A percentile compares a stretch with the other conserved stretches of the same genome.
Conservation (phyloP, 1,284 basidiomycete genomes). For the Puccinia triticina region DNA sequence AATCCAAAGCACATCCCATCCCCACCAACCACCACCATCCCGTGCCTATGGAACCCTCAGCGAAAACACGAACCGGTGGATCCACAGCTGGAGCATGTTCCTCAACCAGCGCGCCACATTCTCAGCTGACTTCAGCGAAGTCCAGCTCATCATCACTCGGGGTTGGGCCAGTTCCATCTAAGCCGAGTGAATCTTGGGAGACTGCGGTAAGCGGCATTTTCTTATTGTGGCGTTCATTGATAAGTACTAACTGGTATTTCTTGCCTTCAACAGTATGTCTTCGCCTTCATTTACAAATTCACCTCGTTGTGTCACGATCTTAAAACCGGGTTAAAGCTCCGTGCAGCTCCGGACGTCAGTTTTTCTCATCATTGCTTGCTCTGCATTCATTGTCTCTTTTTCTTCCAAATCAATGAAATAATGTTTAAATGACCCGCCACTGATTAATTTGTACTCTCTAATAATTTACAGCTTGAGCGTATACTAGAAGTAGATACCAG, state of each 20-base stretch:
- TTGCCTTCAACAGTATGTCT: slow-evolving; percentile 34
- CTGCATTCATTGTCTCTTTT: not conserved
- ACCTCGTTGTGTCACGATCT: slow-evolving; percentile 45
- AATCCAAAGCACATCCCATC: not conserved
- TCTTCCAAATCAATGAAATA: not conserved
- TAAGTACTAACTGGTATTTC: not conserved
- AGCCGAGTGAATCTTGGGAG: slow-evolving; percentile 47
- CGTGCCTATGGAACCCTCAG: not conserved
- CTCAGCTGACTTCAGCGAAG: not conserved
- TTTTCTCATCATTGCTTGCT: not conserved
- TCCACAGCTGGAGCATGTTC: slow-evolving; percentile 1
- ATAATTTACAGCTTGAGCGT: slow-evolving; percentile 37
- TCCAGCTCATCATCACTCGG: not conserved
- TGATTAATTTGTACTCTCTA: slow-evolving; percentile 9
- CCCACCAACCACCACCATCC: not conserved
- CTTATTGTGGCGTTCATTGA: not conserved
- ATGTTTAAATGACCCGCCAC: not conserved
- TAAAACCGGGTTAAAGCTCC: slow-evolving; percentile 38
- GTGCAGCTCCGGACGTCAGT: slow-evolving; percentile 39
- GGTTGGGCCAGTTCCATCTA: not conserved
- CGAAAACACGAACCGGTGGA: slow-evolving; percentile 15
- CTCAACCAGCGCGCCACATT: not conserved
- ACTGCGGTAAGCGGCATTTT: slow-evolving; percentile 39
- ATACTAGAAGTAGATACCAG: slow-evolving; percentile 42
- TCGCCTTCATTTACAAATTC: slow-evolving; percentile 47